These are phyloP conservation scores for Trichoderma koningiopsis DNA, from an alignment of 2,329 filamentous ascomycete genomes.

Conservation along the genomic window DNA sequence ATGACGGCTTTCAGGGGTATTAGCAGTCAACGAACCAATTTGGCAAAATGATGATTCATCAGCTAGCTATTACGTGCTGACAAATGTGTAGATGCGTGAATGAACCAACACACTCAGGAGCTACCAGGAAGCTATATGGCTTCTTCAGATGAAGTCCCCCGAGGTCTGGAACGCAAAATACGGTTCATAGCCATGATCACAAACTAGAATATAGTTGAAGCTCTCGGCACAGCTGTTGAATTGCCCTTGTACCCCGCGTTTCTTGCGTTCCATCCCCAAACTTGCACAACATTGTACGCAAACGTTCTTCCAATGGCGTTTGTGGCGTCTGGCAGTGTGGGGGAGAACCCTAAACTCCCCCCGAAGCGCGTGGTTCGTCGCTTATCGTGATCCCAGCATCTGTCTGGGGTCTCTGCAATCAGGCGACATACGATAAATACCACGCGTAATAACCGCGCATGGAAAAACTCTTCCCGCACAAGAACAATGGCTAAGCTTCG, in stretches of 20 bases:
- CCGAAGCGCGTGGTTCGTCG: neutral
- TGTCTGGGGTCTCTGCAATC: neutral
- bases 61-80: neutral
- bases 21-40: neutral
- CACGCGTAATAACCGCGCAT: neutral
- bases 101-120: neutral
- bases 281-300: neutral
- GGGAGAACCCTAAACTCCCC: constrained; percentile 23
- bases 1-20: neutral
- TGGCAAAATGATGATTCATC: neutral
- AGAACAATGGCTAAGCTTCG: neutral
- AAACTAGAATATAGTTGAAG: neutral
- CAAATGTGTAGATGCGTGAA: neutral
- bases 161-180: neutral
- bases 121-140: neutral
- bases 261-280: neutral
- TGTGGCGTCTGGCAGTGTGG: constrained; percentile 16
- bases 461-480: neutral
- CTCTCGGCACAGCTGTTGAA: neutral
- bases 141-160: neutral
- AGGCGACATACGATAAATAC: constrained; percentile 11
- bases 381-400: neutral
- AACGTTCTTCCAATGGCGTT: neutral
- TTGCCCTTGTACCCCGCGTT: constrained; percentile 11
- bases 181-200: neutral